phyloP scores from a whole-genome alignment of 2,329 filamentous ascomycete species.

The Trichoderma lentiforme region DNA sequence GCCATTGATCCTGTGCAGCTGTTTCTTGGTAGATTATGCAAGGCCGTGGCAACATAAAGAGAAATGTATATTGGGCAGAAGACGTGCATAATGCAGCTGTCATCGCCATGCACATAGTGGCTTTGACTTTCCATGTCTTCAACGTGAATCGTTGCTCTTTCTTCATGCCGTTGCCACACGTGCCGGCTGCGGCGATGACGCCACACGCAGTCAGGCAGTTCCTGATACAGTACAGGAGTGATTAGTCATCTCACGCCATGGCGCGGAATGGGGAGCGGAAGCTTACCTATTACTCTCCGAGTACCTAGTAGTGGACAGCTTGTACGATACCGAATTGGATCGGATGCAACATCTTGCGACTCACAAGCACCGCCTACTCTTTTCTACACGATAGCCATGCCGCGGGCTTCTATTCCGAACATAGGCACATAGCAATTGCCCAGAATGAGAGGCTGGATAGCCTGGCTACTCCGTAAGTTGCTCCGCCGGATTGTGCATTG shows the following conservation, averaged over 20 bases:
- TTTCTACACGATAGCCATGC: conserved; percentile 28
- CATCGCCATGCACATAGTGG: background rate
- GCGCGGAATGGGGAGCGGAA: background rate
- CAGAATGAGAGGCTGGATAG: conserved; percentile 40
- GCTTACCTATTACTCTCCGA: background rate
- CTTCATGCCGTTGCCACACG: background rate
- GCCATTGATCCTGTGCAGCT: background rate
- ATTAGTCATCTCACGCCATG: conserved; percentile 3
- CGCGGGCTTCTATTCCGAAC: conserved; percentile 21
- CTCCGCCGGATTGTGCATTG: conserved; percentile 6
- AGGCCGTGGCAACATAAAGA: background rate
- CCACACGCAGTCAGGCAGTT: background rate
- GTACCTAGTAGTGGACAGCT: conserved; percentile 20
- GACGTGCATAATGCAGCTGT: background rate
- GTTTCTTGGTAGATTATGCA: background rate
- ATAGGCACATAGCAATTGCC: conserved; percentile 36
- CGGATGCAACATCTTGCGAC: conserved; percentile 10
- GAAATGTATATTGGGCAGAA: background rate
- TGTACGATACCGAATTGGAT: conserved; percentile 14
- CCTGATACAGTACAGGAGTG: background rate
- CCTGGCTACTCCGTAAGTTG: conserved; percentile 44
- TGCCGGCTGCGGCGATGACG: background rate
- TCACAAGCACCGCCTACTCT: background rate
- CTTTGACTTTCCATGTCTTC: background rate
- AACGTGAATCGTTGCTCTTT: background rate